phyloP scores from a whole-genome alignment of 106 monocot genomes.

The Xerophyta viscosa region DNA sequence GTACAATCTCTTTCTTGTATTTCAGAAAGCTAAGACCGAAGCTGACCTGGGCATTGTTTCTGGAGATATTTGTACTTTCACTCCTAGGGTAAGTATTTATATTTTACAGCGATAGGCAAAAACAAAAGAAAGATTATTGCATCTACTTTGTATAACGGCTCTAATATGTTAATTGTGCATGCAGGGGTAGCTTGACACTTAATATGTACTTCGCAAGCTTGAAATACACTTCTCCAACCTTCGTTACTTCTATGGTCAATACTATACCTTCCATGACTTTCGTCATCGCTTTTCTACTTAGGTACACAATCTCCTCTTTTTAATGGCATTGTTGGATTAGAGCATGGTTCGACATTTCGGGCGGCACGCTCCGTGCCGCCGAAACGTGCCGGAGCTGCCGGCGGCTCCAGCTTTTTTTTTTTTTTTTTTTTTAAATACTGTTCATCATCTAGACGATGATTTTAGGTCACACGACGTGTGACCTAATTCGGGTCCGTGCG shows the following conservation, averaged over 20 bases:
- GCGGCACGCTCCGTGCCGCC: too few relatives aligned
- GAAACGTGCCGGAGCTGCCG: too few relatives aligned
- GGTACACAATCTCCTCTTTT: constrained; percentile 24
- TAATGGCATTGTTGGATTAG: too few relatives aligned
- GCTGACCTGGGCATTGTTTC: constrained; percentile 74
- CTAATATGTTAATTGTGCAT: neutral
- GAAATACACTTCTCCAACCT: constrained; percentile 72
- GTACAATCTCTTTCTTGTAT: constrained; percentile 2
- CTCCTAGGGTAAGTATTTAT: constrained; percentile 52
- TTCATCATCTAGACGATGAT: too few relatives aligned
- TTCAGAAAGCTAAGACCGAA: constrained; percentile 71
- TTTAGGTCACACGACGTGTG: too few relatives aligned
- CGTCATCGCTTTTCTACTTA: constrained; percentile 61
- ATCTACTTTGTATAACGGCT: neutral
- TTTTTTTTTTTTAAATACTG: too few relatives aligned
- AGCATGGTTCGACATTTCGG: too few relatives aligned
- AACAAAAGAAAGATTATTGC: neutral
- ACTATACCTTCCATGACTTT: constrained; percentile 81
- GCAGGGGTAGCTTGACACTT: constrained; percentile 73
- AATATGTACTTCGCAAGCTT: constrained; percentile 94
- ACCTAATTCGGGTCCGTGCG: too few relatives aligned
- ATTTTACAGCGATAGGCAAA: neutral
- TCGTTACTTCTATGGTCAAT: constrained; percentile 74
- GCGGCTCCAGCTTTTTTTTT: too few relatives aligned
- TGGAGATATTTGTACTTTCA: constrained; percentile 76